These are phyloP conservation scores for Neurospora africana DNA, from an alignment of 495 filamentous ascomycete species.

Conservation along the genomic window DNA sequence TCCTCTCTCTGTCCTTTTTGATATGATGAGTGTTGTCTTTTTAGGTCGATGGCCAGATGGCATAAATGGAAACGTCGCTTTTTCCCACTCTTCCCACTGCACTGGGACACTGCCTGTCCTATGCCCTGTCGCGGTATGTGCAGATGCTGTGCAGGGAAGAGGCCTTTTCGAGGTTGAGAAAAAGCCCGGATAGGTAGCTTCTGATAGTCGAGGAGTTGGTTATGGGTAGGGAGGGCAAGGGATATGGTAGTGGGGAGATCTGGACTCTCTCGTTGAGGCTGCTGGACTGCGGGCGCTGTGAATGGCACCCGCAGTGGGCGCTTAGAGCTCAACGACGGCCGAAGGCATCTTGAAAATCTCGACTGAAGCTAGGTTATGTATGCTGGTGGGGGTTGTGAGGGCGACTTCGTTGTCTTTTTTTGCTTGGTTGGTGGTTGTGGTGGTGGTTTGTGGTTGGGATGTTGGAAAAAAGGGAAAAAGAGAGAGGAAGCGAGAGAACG, in stretches of 20 bases:
- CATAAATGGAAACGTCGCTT: background rate
- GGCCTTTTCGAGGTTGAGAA: background rate
- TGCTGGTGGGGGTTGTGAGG: constrained; percentile 33
- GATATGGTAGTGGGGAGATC: background rate
- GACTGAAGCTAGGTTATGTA: constrained; percentile 56
- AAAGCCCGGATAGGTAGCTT: background rate
- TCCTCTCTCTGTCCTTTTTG: background rate
- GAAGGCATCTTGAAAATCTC: constrained; percentile 63
- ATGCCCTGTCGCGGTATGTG: background rate
- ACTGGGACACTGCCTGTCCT: background rate
- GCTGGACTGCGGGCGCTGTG: constrained; percentile 58
- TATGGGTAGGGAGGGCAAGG: background rate
- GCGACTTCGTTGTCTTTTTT: constrained; percentile 62
- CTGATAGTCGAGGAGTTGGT: background rate
- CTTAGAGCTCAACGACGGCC: constrained; percentile 94
- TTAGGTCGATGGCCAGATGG: background rate
- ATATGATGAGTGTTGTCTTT: background rate
- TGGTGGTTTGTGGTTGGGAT: background rate
- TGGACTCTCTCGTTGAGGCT: constrained; percentile 69
- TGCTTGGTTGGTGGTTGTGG: constrained; percentile 14
- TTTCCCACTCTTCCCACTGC: background rate
- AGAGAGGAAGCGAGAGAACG: constrained; percentile 6
- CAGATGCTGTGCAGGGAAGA: background rate
- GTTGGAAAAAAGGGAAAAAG: constrained; percentile 18
- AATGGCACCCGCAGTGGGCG: constrained; percentile 63